Evolutionary conservation across 1,284 basidiomycete species (phyloP).

Genomic region (Pterulicium gracile): DNA sequence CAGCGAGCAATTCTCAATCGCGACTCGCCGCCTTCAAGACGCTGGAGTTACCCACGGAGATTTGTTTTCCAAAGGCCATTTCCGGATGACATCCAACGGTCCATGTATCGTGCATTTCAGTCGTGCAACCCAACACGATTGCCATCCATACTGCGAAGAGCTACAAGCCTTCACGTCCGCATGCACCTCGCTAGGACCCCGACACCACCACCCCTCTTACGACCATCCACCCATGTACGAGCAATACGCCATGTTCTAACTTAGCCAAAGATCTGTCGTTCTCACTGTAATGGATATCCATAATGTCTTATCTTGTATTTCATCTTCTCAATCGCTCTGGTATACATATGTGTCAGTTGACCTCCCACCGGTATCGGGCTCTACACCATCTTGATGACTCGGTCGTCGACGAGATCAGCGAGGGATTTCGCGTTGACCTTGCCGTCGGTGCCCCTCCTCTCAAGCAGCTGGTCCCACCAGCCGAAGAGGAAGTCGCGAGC

Average conservation of each 20-base stretch:
- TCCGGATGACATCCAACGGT: slow-evolving; percentile 17
- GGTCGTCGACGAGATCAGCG: slow-evolving; percentile 58
- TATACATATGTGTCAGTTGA: no score
- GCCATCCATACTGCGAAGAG: slow-evolving; percentile 9
- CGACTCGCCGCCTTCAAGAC: slow-evolving; percentile 22
- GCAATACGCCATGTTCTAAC: no score
- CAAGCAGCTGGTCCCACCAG: slow-evolving; percentile 92
- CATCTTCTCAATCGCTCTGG: no score
- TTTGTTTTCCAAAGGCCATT: slow-evolving; percentile 18
- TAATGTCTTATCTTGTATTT: no score
- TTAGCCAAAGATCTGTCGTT: no score
- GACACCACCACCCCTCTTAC: neutral
- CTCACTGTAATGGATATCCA: no score
- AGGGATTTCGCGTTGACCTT: slow-evolving; percentile 60
- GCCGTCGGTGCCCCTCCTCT: slow-evolving; percentile 47
- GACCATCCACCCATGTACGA: no score
- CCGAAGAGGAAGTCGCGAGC: slow-evolving; percentile 94
- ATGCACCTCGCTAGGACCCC: neutral
- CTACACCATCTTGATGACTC: slow-evolving; percentile 63
- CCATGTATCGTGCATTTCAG: slow-evolving; percentile 28
- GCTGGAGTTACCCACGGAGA: slow-evolving; percentile 25
- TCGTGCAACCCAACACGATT: slow-evolving; percentile 16
- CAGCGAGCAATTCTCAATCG: slow-evolving; percentile 22
- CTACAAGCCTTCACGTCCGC: no score
- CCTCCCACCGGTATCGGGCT: neutral